Conservation (phyloP, 2,329 filamentous ascomycete species). For the Calonectria naviculata region DNA sequence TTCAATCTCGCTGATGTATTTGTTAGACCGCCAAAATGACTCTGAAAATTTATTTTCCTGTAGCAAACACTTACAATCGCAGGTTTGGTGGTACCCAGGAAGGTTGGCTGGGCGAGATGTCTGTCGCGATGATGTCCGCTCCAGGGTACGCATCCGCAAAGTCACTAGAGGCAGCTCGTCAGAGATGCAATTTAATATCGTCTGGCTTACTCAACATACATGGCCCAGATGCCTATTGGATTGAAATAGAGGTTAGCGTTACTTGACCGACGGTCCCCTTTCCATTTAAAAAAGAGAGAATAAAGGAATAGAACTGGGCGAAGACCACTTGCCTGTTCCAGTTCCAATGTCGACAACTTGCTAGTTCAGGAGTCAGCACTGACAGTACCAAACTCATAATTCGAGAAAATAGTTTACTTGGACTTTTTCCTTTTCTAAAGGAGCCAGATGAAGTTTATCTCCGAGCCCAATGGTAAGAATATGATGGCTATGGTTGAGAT, state of each 20-base stretch:
- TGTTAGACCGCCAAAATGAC: not conserved
- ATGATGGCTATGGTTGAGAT: conserved; percentile 23
- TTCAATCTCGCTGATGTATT: conserved; percentile 35
- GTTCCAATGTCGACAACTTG: conserved; percentile 62
- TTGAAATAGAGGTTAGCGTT: not conserved
- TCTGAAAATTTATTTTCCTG: fast-evolving
- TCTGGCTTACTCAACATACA: conserved; percentile 46
- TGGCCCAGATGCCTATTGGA: conserved; percentile 56
- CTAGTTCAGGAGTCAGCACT: conserved; percentile 21
- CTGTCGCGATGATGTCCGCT: conserved; percentile 60
- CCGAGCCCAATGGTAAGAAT: conserved; percentile 35
- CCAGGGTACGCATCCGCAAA: conserved; percentile 55
- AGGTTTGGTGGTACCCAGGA: conserved; percentile 59
- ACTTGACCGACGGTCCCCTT: not conserved
- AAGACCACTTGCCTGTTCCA: conserved; percentile 61
- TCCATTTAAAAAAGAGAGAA: not conserved
- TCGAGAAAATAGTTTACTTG: conserved; percentile 12
- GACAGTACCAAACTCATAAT: not conserved
- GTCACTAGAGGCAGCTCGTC: conserved; percentile 53
- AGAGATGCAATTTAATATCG: fast-evolving
- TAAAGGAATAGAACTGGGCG: too few relatives aligned
- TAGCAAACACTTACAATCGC: conserved; percentile 43
- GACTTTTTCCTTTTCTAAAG: conserved; percentile 34
- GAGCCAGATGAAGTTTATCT: conserved; percentile 33
- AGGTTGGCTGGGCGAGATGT: conserved; percentile 68